Percentiles rank a stretch among this genome's conserved stretches.
These are phyloP conservation scores for Trichomonascaceae sp. DNA, from an alignment of 1,139 yeast genomes.

Conservation along the genomic window DNA sequence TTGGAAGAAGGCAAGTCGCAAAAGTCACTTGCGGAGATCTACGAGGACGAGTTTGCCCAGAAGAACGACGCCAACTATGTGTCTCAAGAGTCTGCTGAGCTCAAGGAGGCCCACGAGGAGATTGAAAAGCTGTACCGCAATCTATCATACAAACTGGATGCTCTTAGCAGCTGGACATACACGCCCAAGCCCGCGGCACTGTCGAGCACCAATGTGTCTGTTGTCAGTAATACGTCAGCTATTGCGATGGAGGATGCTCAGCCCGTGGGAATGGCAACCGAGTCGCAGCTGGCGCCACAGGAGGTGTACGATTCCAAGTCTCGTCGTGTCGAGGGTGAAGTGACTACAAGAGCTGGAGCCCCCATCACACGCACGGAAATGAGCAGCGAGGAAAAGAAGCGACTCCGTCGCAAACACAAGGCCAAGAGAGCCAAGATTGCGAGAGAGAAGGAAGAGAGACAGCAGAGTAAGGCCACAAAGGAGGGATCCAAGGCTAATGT, in stretches of 20 bases:
- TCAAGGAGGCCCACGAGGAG: conserved; percentile 65
- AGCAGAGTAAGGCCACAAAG: conserved; percentile 28
- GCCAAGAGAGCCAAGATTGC: conserved; percentile 56
- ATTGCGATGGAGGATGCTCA: conserved; percentile 94
- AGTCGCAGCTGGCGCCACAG: conserved; percentile 85
- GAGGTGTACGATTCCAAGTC: conserved; percentile 56
- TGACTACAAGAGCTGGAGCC: conserved; percentile 65
- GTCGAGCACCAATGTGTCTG: conserved; percentile 23
- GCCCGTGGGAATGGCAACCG: conserved; percentile 68
- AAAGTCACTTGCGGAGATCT: conserved; percentile 82
- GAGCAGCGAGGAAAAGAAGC: conserved; percentile 73
- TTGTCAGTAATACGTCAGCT: conserved; percentile 63
- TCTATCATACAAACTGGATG: conserved; percentile 64
- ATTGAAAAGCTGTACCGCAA: conserved; percentile 50
- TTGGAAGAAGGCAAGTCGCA: conserved; percentile 65
- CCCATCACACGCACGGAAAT: conserved; percentile 76
- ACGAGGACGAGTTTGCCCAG: conserved; percentile 67
- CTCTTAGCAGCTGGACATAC: conserved; percentile 84
- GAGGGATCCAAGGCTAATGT: conserved; percentile 49
- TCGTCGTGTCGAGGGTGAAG: conserved; percentile 34
- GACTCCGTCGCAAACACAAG: conserved; percentile 77
- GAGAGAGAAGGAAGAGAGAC: conserved; percentile 28
- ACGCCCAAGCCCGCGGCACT: conserved; percentile 76
- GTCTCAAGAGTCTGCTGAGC: conserved; percentile 41
- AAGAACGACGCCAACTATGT: conserved; percentile 27